Conservation (phyloP, 1,139 yeast species). For the Sugiyamaella paludigena region DNA sequence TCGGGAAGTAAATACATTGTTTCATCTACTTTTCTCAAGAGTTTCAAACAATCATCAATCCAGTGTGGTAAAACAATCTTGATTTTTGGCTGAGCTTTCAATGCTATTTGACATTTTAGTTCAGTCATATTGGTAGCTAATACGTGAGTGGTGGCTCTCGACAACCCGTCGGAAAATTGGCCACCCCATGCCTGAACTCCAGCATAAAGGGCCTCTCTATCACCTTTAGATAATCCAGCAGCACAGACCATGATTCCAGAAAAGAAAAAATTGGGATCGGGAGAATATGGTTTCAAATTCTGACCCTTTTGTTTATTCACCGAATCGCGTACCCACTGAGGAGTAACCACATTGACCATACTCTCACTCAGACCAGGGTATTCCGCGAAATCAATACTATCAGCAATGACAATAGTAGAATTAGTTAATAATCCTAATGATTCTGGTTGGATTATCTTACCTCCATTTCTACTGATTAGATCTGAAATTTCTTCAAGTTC, state of each 20-base stretch:
- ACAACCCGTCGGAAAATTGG: conserved; percentile 58
- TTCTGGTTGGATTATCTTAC: conserved; percentile 1
- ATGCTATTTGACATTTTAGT: conserved; percentile 35
- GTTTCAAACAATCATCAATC: conserved; percentile 60
- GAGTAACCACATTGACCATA: conserved; percentile 67
- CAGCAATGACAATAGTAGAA: conserved; percentile 55
- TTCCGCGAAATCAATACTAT: conserved; percentile 53
- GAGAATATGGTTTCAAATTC: conserved; percentile 53
- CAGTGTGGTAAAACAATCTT: conserved; percentile 74
- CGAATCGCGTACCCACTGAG: conserved; percentile 62
- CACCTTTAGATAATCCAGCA: conserved; percentile 57
- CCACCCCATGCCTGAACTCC: conserved; percentile 79
- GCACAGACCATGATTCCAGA: conserved; percentile 61
- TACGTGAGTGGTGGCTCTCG: conserved; percentile 74
- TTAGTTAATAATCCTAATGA: conserved; percentile 10
- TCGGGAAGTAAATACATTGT: conserved; percentile 48
- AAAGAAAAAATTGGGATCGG: conserved; percentile 66
- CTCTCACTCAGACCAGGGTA: conserved; percentile 50
- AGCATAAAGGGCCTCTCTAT: conserved; percentile 62
- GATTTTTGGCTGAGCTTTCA: conserved; percentile 42
- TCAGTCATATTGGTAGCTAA: conserved; percentile 57
- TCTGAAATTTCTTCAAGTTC: conserved; percentile 10
- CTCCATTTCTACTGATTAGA: conserved; percentile 15
- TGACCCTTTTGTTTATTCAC: conserved; percentile 45
- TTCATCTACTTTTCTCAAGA: conserved; percentile 53